Evolutionary conservation across 495 filamentous ascomycete species (phyloP), one percentile per base, ranked within the genome.

Genomic region (Aspergillus campestris): DNA sequence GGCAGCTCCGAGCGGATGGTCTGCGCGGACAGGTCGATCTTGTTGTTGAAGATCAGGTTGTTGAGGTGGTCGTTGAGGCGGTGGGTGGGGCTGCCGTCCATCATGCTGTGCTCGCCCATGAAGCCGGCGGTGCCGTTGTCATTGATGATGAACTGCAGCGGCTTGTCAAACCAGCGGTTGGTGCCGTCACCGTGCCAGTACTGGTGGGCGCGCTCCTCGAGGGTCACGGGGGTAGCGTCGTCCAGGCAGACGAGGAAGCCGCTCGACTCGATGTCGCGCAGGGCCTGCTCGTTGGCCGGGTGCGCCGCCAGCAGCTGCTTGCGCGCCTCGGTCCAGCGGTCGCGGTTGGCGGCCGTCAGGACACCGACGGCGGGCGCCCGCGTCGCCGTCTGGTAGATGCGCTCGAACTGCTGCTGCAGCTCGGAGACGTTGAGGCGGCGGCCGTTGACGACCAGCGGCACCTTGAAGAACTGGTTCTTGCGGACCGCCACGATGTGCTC

Each of bases 31-130:
- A 95, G 83, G 63, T 95, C 86, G 49, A 97, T 79, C 62, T 89
- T 89, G 69, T 94, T 87, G 72, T 79, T 80, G 70, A 90, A 89
- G 65, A 96, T 95, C 55, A 88, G 70, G 57, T 79, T 78, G 73
- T 90, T 92, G 65, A 89, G 75, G 61, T 86, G 87, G 75, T 99
- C 92, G 64, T 94, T 97, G 29, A 99, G 78, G 3, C 94, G 81
- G 66, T 97, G 90, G 9, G 94, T 99, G 2, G 94, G 89, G 27
- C 91, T 99, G 45, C 94, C 94, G 63, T 99, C 94, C 94, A 99
- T 99, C 94, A 99, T 97, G 67, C 83, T 89, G 74, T 99, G 94
- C 74, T 99, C 94, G 59, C 94, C 94, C 72, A 86, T 88, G 76
- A 99, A 99, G 48, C 94, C 94, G 18, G 94, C 86, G 11, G 92